These are phyloP conservation scores for Thalassiosira mediterranea DNA, from an alignment of 352 stramenopile species.

Conservation along the genomic window DNA sequence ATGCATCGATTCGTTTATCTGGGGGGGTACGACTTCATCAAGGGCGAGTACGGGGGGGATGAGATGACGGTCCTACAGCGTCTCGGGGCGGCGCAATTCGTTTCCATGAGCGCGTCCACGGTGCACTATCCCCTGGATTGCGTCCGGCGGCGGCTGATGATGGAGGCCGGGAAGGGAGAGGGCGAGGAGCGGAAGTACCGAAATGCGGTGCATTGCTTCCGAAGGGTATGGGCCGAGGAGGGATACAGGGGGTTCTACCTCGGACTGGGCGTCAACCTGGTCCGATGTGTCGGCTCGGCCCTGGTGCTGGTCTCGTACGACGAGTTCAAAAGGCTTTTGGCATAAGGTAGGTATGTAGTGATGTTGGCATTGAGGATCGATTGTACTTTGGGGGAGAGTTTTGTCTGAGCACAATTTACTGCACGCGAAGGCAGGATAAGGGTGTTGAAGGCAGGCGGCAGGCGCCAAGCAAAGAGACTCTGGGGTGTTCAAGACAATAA, in stretches of 20 bases:
- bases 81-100: slow-evolving; percentile 22
- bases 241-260: slow-evolving; percentile 26
- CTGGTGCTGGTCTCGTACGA: slow-evolving; percentile 28
- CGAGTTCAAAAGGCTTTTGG: slow-evolving; percentile 30
- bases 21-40: slow-evolving; percentile 28
- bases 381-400: no score
- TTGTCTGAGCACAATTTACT: no score
- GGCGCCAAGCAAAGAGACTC: no score
- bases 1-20: slow-evolving; percentile 34
- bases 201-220: slow-evolving; percentile 27
- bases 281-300: slow-evolving; percentile 11
- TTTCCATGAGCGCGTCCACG: slow-evolving; percentile 23
- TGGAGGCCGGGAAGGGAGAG: slow-evolving; percentile 22
- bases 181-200: slow-evolving; percentile 23
- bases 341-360: neutral
- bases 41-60: slow-evolving; percentile 6
- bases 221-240: slow-evolving; percentile 16
- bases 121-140: slow-evolving; percentile 32
- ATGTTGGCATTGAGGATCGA: neutral
- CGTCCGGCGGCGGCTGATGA: slow-evolving; percentile 28
- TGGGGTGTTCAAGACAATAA: no score
- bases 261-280: slow-evolving; percentile 15
- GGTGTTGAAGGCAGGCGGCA: no score
- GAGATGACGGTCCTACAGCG: slow-evolving; percentile 4
- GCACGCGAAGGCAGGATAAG: no score